phyloP scores from a whole-genome alignment of 345 rosid species.

The Brassica cretica region DNA sequence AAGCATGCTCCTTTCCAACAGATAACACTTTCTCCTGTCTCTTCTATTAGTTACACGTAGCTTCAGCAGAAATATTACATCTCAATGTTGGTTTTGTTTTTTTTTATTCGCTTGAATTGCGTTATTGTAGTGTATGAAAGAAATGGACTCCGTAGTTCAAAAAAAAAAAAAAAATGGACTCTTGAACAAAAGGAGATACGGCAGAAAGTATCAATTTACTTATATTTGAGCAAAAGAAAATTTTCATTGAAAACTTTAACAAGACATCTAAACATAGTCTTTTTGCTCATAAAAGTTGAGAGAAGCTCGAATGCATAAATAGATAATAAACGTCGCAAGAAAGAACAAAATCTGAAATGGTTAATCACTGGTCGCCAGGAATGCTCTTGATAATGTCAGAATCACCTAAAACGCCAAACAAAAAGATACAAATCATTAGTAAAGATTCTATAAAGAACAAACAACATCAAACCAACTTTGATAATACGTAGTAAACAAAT shows the following conservation, averaged over 20 bases:
- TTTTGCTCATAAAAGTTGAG: constrained; percentile 11
- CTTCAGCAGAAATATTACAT: too few species aligned
- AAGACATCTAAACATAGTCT: background rate
- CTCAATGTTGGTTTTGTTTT: too few species aligned
- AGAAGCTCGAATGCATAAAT: constrained; percentile 7
- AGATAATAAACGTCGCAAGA: background rate
- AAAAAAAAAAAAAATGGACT: constrained; percentile 29
- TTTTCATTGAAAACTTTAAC: background rate
- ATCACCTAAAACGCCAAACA: constrained; percentile 49
- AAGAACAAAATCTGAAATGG: background rate
- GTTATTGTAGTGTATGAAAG: too few species aligned
- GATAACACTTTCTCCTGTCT: too few species aligned
- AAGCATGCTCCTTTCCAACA: too few species aligned
- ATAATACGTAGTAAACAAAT: background rate
- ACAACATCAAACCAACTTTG: background rate
- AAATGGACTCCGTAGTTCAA: too few species aligned
- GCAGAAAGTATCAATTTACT: constrained; percentile 53
- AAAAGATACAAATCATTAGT: background rate
- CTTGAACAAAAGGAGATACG: constrained; percentile 85
- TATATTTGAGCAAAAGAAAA: background rate
- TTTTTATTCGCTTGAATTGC: too few species aligned
- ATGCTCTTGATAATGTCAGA: constrained; percentile 73
- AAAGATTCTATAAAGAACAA: constrained; percentile 1
- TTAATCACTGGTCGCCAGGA: constrained; percentile 57
- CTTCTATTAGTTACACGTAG: too few species aligned